Evolutionary conservation across 805 yeast genomes (phyloP).

Genomic region (Aciculoconidium aculeatum): DNA sequence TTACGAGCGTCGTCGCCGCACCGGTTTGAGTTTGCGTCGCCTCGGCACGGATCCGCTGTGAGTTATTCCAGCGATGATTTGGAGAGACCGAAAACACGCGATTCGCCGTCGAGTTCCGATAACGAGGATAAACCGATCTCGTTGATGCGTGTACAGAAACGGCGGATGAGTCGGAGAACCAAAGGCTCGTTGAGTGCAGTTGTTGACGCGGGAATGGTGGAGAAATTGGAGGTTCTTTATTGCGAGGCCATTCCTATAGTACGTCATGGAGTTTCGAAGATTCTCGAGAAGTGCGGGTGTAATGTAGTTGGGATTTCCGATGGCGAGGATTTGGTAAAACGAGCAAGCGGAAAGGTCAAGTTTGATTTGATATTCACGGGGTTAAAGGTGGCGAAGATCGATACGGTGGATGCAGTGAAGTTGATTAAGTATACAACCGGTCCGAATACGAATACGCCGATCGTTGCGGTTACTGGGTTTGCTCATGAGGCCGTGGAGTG

Average conservation of each 20-base stretch:
- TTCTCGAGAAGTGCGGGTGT: conserved; percentile 68
- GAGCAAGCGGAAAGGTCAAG: conserved; percentile 76
- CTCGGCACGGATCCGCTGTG: no score
- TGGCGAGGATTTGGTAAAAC: conserved; percentile 77
- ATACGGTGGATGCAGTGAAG: conserved; percentile 71
- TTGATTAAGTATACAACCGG: conserved; percentile 71
- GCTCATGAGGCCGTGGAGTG: conserved; percentile 57
- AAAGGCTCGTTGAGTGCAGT: conserved; percentile 4
- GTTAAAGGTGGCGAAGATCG: conserved; percentile 58
- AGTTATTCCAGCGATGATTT: no score
- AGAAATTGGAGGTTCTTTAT: conserved; percentile 64
- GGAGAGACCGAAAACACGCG: no score
- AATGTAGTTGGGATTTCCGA: conserved; percentile 69
- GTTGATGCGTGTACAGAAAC: conserved; percentile 43
- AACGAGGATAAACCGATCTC: conserved; percentile 56
- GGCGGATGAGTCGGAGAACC: conserved; percentile 45
- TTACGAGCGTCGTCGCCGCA: conserved; percentile 7
- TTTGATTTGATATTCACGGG: conserved; percentile 84
- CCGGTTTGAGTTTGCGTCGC: no score
- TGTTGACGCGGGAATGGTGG: conserved; percentile 11
- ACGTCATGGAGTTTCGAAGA: conserved; percentile 57
- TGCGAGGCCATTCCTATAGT: conserved; percentile 88
- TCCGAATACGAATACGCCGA: conserved; percentile 70
- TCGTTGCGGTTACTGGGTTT: conserved; percentile 69
- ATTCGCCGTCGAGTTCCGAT: conserved; percentile 59